Evolutionary conservation across 2,329 filamentous ascomycete genomes (phyloP).

Genomic region (Colletotrichum salicis): DNA sequence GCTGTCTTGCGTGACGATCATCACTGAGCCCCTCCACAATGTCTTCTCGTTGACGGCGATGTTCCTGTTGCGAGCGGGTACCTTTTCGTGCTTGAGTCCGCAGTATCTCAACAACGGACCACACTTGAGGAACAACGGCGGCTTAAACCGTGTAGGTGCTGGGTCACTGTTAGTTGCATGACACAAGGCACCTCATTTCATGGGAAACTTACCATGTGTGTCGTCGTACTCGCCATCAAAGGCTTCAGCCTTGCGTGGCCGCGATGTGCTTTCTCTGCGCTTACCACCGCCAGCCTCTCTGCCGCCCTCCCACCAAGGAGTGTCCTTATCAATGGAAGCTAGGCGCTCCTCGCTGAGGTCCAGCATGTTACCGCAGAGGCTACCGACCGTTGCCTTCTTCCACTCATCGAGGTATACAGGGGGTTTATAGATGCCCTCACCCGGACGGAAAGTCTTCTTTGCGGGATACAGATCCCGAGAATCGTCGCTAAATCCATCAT

Average conservation of each 20-base stretch:
- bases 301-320: conserved; percentile 81
- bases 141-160: conserved; percentile 80
- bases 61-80: conserved; percentile 50
- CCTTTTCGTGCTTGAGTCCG: conserved; percentile 76
- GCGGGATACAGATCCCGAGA: conserved; percentile 15
- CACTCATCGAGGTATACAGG: conserved; percentile 76
- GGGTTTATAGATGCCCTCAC: conserved; percentile 67
- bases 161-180: conserved; percentile 5
- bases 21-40: conserved; percentile 91
- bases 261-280: conserved; percentile 58
- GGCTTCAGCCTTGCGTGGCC: conserved; percentile 67
- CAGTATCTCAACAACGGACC: conserved; percentile 91
- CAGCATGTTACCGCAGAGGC: conserved; percentile 67
- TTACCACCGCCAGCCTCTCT: conserved; percentile 67
- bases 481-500: conserved; percentile 40
- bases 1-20: conserved; percentile 92
- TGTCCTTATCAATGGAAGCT: conserved; percentile 57
- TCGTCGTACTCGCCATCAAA: conserved; percentile 77
- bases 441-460: conserved; percentile 51
- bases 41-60: conserved; percentile 67
- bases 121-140: conserved; percentile 85
- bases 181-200: background rate
- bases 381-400: conserved; percentile 74
- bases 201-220: conserved; percentile 59
- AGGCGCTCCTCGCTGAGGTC: conserved; percentile 61